A percentile compares a stretch with the other conserved stretches of the same genome.
These are phyloP conservation scores for Wallacemonas sp. DNA, from an alignment of 208 protist species.

Conservation along the genomic window DNA sequence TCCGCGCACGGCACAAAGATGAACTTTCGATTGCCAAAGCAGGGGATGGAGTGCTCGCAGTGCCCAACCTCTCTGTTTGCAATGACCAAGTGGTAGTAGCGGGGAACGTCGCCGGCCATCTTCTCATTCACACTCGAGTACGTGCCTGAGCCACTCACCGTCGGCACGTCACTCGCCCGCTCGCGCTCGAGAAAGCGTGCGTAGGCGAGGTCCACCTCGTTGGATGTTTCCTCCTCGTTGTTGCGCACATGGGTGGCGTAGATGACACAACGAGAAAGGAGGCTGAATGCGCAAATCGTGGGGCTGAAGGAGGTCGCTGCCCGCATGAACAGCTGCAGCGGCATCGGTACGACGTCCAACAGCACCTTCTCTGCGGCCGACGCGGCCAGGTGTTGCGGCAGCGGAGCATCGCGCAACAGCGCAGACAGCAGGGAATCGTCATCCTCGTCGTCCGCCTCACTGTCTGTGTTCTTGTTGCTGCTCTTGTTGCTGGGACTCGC, in stretches of 20 bases:
- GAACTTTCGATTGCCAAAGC: conserved; percentile 85
- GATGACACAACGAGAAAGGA: conserved; percentile 66
- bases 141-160: not conserved
- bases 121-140: no score
- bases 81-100: conserved; percentile 65
- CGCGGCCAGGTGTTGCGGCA: not conserved
- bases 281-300: conserved; percentile 58
- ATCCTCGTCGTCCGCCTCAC: not conserved
- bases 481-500: not conserved
- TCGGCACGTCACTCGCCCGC: not conserved
- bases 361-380: conserved; percentile 1
- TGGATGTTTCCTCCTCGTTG: conserved; percentile 30
- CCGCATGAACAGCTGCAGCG: conserved; percentile 51
- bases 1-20: conserved; percentile 57
- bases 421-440: not conserved
- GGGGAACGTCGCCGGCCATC: not conserved
- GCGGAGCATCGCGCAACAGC: conserved; percentile 6
- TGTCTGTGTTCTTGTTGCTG: not conserved
- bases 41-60: conserved; percentile 55
- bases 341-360: conserved; percentile 26
- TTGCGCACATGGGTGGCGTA: conserved; percentile 41
- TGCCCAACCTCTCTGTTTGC: conserved; percentile 48
- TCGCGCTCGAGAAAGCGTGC: conserved; percentile 8
- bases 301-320: conserved; percentile 51
- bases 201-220: not conserved